Base-by-base conservation (phyloP, 2,329 filamentous ascomycete species). In the Fusarium sp. region DNA sequence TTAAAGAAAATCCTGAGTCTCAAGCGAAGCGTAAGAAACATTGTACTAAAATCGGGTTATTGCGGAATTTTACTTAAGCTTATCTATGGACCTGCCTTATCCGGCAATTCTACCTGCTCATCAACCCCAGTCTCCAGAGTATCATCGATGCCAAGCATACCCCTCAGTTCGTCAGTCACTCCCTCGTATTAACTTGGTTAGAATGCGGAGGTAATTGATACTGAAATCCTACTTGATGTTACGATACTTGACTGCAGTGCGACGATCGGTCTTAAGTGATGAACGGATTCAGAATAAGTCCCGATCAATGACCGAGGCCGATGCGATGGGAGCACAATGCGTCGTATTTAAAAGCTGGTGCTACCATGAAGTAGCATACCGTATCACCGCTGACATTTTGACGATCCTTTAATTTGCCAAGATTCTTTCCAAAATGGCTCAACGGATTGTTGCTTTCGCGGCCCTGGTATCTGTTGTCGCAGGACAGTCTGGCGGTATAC, bases 31-130 rank as follows among this genome's bases (percentile, higher is more conserved):
- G 18, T 22, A 6, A 32, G 10, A 3, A 28, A n/a, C 9, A 22
- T 30, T 61, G 32, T 7, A 13, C 11, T 12, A 15, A 17, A 22
- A n/a, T 18, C 51, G 36, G 58, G 28, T 14, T 14, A 4, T 15
- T 47, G 55, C 48, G 57, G 56, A 48, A 36, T 41, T 44, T 32
- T 69, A n/a, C 17, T 69, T 63, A 69, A 69, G 42, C 66, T 50
- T 55, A 69, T 69, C 66, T 68, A 54, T 12, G 14, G 36, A 69
- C 66, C 48, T 69, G n/a, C 66, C 64, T 69, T 22, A 69, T 35
- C 0, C 4, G 44, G 64, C 8, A 68, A 54, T 39, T 35, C 8
- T 39, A 2, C 1, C 6, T 36, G 45, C 13, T 10, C 32, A 48
- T 68, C 41, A 15, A 13, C 20, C 11, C 17, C 41, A 20, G 32